These are phyloP conservation scores for Apiospora malaysiana DNA, from an alignment of 2,329 filamentous ascomycete genomes.

Conservation along the genomic window DNA sequence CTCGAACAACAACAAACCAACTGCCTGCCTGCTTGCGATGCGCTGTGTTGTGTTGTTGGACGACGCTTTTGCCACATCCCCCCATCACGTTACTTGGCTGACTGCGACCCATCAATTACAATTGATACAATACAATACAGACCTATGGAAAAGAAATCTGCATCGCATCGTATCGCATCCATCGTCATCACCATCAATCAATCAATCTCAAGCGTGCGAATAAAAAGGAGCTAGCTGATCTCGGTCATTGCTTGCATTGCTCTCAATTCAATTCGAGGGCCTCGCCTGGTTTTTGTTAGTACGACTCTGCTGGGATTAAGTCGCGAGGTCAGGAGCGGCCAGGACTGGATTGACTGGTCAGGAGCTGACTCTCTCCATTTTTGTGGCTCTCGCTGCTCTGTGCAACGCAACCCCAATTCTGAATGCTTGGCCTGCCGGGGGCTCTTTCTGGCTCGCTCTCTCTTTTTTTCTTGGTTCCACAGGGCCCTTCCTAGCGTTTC, in stretches of 20 bases:
- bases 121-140: too few relatives aligned
- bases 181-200: not conserved
- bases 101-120: not conserved
- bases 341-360: not conserved
- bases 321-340: not conserved
- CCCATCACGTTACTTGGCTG: not conserved
- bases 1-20: not conserved
- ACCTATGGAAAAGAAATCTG: too few relatives aligned
- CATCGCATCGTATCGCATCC: not conserved
- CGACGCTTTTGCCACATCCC: not conserved
- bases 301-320: conserved; percentile 4
- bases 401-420: conserved; percentile 19
- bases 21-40: not conserved
- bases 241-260: not conserved
- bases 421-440: conserved; percentile 13
- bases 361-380: conserved; percentile 16
- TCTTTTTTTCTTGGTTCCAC: conserved; percentile 9
- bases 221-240: not conserved
- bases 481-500: conserved; percentile 16
- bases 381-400: conserved; percentile 18
- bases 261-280: conserved; percentile 15
- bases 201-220: not conserved
- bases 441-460: conserved; percentile 13
- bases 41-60: not conserved
- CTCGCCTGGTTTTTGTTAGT: conserved; percentile 6